Evolutionary conservation across 164 flowering plant species (phyloP), one percentile per base, ranked within the genome.

Genomic region (Sedum album): DNA sequence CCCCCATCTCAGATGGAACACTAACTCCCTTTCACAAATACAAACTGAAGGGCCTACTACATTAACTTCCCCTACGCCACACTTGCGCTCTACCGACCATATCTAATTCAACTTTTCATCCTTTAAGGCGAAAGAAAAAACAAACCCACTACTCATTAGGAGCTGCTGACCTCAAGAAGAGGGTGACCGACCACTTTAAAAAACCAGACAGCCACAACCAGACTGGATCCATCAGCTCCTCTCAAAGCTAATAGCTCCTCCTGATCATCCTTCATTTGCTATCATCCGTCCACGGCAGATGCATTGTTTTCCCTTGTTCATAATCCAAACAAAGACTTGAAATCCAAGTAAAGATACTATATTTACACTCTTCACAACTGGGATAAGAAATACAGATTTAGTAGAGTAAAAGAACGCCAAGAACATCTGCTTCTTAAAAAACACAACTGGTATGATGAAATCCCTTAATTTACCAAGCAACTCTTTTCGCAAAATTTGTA

Each of bases 111-210:
- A 10, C 11, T 57, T 28, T 57, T 57, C 31, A 11, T 14, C 20
- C 20, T 57, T 57, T 28, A 33, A 57, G 62, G 62, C 62, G 33
- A 26, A 20, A 57, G 18, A 33, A 26, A 33, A 57, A 57, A 57
- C 62, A 57, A 28, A 30, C 33, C 20, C 62, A 33, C 7, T 57
- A 57, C 33, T 57, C 62, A 15, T 33, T 33, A 18, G 18, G 62
- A 57, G 35, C 48, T 11, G 48, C 33, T 57, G 62, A 28, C 35
- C 35, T 57, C 62, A 57, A 57, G 62, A 57, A 57, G 62, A 57
- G 33, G 33, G 33, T 18, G 14, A 57, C 26, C 26, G 35, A 57
- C 33, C 62, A 57, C 33, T 57, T 57, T 5, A 3, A 6, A 13
- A 57, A 28, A 57, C 33, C 35, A 57, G 62, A 28, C 62, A 28